Base-by-base conservation (phyloP, 2,329 filamentous ascomycete genomes). In the Alternaria sp. region DNA sequence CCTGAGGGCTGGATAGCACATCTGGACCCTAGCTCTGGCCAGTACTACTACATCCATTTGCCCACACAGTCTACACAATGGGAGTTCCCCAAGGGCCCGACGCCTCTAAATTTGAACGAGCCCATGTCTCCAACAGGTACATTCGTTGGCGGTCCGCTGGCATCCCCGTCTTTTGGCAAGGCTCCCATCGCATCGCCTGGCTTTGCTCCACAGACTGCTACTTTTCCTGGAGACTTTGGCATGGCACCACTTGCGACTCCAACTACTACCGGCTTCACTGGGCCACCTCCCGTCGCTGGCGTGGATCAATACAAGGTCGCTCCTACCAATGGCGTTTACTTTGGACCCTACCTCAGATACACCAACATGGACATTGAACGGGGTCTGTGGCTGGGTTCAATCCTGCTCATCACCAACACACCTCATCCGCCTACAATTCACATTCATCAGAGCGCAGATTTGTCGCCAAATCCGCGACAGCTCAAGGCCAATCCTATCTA, bases 1-100 rank as follows among this genome's bases (percentile, higher is more conserved):
- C 95, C 95, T 5, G 95, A 99, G 80, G 95, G 95, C 33, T 99
- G 95, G 95, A 98, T 99, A 72, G 92, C 95, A 21, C 95, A 98
- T 76, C 84, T 98, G 4, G 95, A 99, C 75, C 91, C 92, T 66
- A 97, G 91, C 73, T 98, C 94, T 2, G 95, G 95, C 1, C 94
- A 98, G 74, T 99, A 98, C 78, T 99, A 99, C 78, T 99, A 99
- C 73, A 99, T 99, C 59, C 95, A 99, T 76, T 84, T 99, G 29
- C 91, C 93, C 1, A 93, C 92, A 0, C 95, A 98, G 74, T 92
- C 93, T 3, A 99, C 95, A 0, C 95, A 99, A 75, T 99, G 95
- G 95, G 95, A 99, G 72, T 98, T 98, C 67, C 95, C 95, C 28
- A 98, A 97, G 79, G 94, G 94, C 0, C 93, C 93, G 0, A 97